Evolutionary conservation across 2,329 filamentous ascomycete species (phyloP), one percentile per base, ranked within the genome.

Genomic region (Hypocreales sp.): DNA sequence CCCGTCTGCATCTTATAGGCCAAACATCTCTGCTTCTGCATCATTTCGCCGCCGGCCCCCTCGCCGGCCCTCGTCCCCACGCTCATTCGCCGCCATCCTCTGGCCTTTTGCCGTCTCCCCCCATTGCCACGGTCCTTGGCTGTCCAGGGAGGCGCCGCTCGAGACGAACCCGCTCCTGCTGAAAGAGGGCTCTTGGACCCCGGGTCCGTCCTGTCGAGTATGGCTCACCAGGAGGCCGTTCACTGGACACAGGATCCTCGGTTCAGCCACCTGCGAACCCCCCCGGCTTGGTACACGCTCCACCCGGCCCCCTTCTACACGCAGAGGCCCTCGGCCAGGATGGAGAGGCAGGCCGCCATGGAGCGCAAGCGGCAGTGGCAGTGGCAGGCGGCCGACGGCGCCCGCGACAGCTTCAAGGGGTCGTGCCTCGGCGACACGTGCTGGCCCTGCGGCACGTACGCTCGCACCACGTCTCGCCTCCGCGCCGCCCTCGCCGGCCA

Each of bases 361-460:
- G 29, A 36, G 14, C 31, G 24, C 12, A 24, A 23, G 15, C 22
- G 27, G 7, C 15, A 35, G 10, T 45, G 37, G 38, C 31, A 32
- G 11, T 43, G 35, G 34, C 30, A 33, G 12, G 21, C 17, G 6
- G 19, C 26, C 10, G 24, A 34, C 8, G 22, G 14, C n/a, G 21
- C 28, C 12, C 15, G 14, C 6, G 12, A 32, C 6, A 14, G 25
- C 15, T 30, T 27, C 21, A 23, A 24, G 10, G 28, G 26, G 4
- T 24, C 40, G 0, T 33, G 33, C 23, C 11, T 28, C 3, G 31
- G 40, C 11, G 32, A 34, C 8, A 18, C 17, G 2, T 35, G 33
- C 15, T 45, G 37, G 26, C 41, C 44, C 2, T 51, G 48, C 16
- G 34, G 29, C 12, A 27, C 31, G n/a, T 51, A 48, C 28, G 33